Evolutionary conservation across 225 moss, liverwort and hornwort genomes (phyloP), one percentile per base, ranked within the genome.

Genomic region (Polytrichum formosum): DNA sequence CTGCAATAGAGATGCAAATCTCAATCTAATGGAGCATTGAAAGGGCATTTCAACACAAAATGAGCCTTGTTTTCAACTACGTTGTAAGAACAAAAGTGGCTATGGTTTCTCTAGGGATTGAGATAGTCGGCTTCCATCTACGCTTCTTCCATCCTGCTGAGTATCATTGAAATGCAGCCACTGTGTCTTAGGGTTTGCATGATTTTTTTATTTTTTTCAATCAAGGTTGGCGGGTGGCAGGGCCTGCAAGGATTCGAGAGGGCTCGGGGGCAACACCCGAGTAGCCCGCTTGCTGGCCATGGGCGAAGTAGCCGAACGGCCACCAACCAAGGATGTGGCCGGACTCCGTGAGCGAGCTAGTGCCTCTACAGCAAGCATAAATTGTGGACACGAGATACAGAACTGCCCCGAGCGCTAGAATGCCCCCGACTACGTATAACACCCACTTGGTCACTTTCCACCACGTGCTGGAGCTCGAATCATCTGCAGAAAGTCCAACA

Each of bases 291-390:
- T 71, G 71, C 53, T 71, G 71, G 26, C 63, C 71, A 54, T 63
- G 62, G 22, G 71, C 71, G 63, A 62, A 71, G 26, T 71, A 71
- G 53, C 71, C 70, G 22, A 61, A 61, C 0, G 70, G 70, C 70
- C 70, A 71, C 71, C 71, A 63, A 7, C 71, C 71, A 16, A 63
- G 28, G 21, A 28, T 71, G 46, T 71, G 71, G 1, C 71, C 71
- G 22, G 71, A 71, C 71, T 71, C 71, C 0, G 71, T 18, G 63
- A 71, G 27, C 1, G 53, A 17, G 8, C 23, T 61, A 4, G 71
- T 26, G 19, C 71, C 71, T 28, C 25, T 63, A 18, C 63, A 71
- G n/a, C 71, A 71, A 26, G 63, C 71, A 54, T 71, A 71, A 7
- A 63, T 63, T 13, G 60, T 20, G 23, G 37, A 71, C 5, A 70